Conservation (phyloP, 768 basidiomycete species). For the Baorangia bicolor region DNA sequence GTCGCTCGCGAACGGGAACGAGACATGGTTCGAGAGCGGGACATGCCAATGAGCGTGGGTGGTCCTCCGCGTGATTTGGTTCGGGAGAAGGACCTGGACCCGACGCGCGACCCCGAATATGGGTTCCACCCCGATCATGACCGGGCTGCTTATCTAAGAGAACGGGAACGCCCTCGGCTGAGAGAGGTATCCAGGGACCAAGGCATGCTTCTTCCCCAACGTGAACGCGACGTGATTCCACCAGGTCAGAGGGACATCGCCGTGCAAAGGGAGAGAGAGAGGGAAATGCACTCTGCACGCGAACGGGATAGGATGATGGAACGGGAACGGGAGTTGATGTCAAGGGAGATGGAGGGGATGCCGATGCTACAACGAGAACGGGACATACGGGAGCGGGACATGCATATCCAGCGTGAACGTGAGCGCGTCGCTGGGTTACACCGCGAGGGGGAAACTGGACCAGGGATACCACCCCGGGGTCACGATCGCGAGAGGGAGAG, state of each 20-base stretch:
- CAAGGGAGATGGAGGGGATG: slow-evolving; percentile 25
- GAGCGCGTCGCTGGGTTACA: slow-evolving; percentile 22
- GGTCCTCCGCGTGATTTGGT: slow-evolving; percentile 25
- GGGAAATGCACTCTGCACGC: slow-evolving; percentile 15
- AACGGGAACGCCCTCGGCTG: slow-evolving; percentile 22
- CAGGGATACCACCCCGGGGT: slow-evolving; percentile 22
- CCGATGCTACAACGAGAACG: slow-evolving; percentile 25
- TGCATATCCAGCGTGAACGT: slow-evolving; percentile 29
- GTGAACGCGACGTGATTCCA: slow-evolving; percentile 23
- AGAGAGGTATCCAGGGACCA: slow-evolving; percentile 23
- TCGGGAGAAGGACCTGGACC: slow-evolving; percentile 27
- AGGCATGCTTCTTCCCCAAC: slow-evolving; percentile 19
- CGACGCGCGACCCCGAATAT: slow-evolving; percentile 24
- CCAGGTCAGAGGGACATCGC: slow-evolving; percentile 21
- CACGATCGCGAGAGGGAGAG: slow-evolving; percentile 31
- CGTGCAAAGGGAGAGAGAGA: slow-evolving; percentile 27
- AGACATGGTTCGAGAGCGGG: slow-evolving; percentile 24
- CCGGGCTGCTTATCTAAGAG: slow-evolving; percentile 21
- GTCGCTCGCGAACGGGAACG: slow-evolving; percentile 25
- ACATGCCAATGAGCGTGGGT: slow-evolving; percentile 13
- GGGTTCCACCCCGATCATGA: slow-evolving; percentile 25
- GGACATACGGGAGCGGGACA: slow-evolving; percentile 25
- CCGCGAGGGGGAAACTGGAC: slow-evolving; percentile 27
- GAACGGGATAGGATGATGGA: slow-evolving; percentile 27
- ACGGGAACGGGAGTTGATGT: slow-evolving; percentile 23